A percentile compares a stretch with the other conserved stretches of the same genome.
phyloP scores from a whole-genome alignment of 257 asterid genomes.

The Plectranthus barbatus region DNA sequence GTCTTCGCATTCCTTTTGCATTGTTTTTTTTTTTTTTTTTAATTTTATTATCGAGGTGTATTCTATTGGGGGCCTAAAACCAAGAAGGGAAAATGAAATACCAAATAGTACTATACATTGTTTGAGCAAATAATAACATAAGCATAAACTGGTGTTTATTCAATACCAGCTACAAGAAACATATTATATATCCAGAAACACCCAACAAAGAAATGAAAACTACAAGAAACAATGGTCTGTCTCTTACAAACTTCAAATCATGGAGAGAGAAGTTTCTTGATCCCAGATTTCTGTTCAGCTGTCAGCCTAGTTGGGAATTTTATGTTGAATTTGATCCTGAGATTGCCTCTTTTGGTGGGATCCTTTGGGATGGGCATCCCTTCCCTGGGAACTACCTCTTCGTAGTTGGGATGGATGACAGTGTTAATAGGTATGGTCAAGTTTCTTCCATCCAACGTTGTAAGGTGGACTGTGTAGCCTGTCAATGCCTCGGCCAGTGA shows the following conservation, averaged over 20 bases:
- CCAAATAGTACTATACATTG: too few relatives aligned
- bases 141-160: not conserved
- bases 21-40: too few relatives aligned
- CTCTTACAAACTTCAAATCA: slow-evolving; percentile 9
- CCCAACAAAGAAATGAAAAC: not conserved
- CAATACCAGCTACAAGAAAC: not conserved
- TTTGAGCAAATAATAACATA: too few relatives aligned
- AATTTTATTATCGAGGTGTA: too few relatives aligned
- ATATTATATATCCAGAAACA: not conserved
- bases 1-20: not conserved
- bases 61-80: too few relatives aligned
- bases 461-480: slow-evolving; percentile 55
- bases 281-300: slow-evolving; percentile 72
- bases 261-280: slow-evolving; percentile 54
- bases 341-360: slow-evolving; percentile 52
- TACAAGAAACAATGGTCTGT: too few relatives aligned
- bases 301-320: slow-evolving; percentile 70
- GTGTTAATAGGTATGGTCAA: slow-evolving; percentile 45
- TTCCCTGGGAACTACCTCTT: slow-evolving; percentile 69
- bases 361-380: slow-evolving; percentile 92
- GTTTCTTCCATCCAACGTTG: slow-evolving; percentile 70
- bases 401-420: slow-evolving; percentile 61
- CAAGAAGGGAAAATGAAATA: too few relatives aligned
- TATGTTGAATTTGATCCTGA: slow-evolving; percentile 71
- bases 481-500: slow-evolving; percentile 64